phyloP scores from a whole-genome alignment of 495 filamentous ascomycete genomes.

The Podospora bellae-mahoneyi region DNA sequence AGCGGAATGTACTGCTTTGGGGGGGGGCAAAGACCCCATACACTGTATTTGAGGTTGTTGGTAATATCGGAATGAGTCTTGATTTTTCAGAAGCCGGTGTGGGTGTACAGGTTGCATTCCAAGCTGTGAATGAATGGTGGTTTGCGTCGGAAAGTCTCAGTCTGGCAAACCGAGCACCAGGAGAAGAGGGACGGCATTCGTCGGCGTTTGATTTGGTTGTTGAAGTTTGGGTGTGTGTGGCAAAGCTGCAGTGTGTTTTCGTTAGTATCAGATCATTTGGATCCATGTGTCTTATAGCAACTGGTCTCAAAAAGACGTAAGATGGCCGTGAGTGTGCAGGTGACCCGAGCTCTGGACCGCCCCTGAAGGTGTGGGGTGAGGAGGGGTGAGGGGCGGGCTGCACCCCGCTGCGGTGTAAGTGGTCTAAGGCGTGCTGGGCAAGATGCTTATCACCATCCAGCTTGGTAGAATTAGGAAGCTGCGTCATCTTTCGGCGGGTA shows the following conservation, averaged over 20 bases:
- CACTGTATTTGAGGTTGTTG: not conserved
- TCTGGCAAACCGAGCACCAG: not conserved
- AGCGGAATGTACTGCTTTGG: too few relatives aligned
- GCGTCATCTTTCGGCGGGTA: not conserved
- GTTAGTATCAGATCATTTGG: constrained; percentile 3
- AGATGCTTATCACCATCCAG: not conserved
- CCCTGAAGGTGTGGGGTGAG: not conserved
- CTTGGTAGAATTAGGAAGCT: not conserved
- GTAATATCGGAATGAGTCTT: not conserved
- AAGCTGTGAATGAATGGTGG: not conserved
- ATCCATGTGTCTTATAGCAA: not conserved
- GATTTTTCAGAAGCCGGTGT: not conserved
- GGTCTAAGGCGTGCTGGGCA: not conserved
- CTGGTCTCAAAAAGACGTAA: not conserved
- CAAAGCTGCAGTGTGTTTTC: constrained; percentile 1
- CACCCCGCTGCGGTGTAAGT: not conserved
- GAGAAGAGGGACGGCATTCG: not conserved
- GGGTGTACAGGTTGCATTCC: not conserved
- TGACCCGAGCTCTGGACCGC: not conserved
- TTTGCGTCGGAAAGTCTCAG: not conserved
- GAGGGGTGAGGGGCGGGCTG: not conserved
- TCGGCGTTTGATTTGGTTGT: not conserved
- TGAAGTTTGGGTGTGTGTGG: not conserved
- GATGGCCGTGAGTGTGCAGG: not conserved
- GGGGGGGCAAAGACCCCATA: not conserved